Conservation (phyloP, 192 early-diverging fungal genomes). For the Coemansia sp. region DNA sequence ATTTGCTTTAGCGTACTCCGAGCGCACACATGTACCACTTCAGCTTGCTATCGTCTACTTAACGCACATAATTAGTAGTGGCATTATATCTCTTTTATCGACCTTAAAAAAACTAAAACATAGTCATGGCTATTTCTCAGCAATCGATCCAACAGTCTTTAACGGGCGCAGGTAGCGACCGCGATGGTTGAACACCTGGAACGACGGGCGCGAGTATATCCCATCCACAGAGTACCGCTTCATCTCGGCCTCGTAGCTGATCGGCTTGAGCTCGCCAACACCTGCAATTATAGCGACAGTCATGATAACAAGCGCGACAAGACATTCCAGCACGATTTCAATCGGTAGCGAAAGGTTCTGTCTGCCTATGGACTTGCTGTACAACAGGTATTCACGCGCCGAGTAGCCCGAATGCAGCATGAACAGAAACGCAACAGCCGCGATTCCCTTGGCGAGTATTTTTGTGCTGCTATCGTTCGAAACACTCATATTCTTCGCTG, state of each 20-base stretch:
- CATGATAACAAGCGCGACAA: slow-evolving; percentile 44
- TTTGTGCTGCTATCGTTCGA: slow-evolving; percentile 9
- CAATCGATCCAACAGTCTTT: not conserved
- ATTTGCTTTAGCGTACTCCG: not conserved
- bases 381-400: slow-evolving; percentile 47
- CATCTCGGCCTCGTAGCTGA: slow-evolving; percentile 56
- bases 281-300: slow-evolving; percentile 40
- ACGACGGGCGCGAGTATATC: slow-evolving; percentile 49
- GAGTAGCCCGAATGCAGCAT: slow-evolving; percentile 54
- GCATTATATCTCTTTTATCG: not conserved
- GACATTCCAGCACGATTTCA: slow-evolving; percentile 50
- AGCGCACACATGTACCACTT: not conserved
- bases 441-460: slow-evolving; percentile 37
- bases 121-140: not conserved
- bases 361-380: slow-evolving; percentile 49
- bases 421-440: slow-evolving; percentile 32
- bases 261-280: slow-evolving; percentile 43
- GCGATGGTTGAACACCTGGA: slow-evolving; percentile 53
- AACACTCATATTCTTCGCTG: slow-evolving; percentile 6
- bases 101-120: not conserved
- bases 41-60: not conserved
- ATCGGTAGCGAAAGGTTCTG: slow-evolving; percentile 39
- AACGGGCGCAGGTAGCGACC: slow-evolving; percentile 44
- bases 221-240: slow-evolving; percentile 55
- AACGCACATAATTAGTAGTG: not conserved